Conservation (phyloP, 2,329 filamentous ascomycete genomes). For the Fusarium foetens region DNA sequence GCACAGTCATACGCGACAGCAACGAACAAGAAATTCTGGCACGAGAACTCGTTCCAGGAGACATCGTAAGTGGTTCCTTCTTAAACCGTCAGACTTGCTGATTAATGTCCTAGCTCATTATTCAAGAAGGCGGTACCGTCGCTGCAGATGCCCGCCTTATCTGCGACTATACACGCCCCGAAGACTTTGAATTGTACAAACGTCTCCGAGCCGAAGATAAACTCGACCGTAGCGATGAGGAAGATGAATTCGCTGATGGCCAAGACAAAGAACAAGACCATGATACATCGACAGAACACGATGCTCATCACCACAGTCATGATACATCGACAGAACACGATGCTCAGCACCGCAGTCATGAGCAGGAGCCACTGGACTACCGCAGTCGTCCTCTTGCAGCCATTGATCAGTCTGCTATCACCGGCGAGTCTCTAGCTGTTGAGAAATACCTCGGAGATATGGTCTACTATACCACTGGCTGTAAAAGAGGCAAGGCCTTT, state of each 20-base stretch:
- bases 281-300: neutral
- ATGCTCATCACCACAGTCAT: neutral
- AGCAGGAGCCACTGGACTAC: conserved; percentile 2
- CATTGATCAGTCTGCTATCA: conserved; percentile 29
- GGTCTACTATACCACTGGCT: conserved; percentile 32
- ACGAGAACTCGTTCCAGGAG: conserved; percentile 15
- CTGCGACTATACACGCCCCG: conserved; percentile 23
- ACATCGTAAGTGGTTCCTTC: conserved; percentile 12
- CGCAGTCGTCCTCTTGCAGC: conserved; percentile 23
- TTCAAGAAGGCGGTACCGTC: conserved; percentile 30
- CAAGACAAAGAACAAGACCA: neutral
- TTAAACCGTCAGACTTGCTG: accelerated
- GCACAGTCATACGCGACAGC: conserved; percentile 13
- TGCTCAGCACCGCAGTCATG: neutral
- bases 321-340: neutral
- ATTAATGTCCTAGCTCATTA: neutral
- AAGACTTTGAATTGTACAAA: conserved; percentile 32
- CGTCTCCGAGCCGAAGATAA: conserved; percentile 27
- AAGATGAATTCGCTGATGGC: conserved; percentile 14
- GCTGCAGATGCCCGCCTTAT: conserved; percentile 26
- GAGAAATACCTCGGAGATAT: conserved; percentile 26
- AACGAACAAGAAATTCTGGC: conserved; percentile 21
- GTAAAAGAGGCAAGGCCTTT: conserved; percentile 26
- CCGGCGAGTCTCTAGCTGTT: conserved; percentile 25
- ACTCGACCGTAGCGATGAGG: conserved; percentile 26